Conservation (phyloP, 2,329 filamentous ascomycete species). For the Aschersonia sp. region DNA sequence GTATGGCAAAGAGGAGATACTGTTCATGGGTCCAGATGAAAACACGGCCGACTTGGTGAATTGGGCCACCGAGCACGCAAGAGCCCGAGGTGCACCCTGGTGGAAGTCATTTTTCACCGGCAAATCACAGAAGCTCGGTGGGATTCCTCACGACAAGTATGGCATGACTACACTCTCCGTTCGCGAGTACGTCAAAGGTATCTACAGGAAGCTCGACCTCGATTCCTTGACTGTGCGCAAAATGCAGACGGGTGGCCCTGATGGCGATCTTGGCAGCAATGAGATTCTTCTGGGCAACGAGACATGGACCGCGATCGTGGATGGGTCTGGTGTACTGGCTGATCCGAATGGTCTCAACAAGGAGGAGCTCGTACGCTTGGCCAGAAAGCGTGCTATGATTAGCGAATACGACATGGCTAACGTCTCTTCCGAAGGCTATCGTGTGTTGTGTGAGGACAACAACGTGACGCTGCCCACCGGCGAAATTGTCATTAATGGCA, state of each 20-base stretch:
- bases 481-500: conserved; percentile 81
- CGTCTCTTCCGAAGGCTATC: conserved; percentile 77
- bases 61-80: conserved; percentile 96
- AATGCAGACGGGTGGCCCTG: conserved; percentile 94
- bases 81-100: conserved; percentile 78
- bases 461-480: conserved; percentile 80
- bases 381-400: conserved; percentile 81
- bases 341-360: conserved; percentile 83
- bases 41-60: conserved; percentile 95
- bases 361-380: conserved; percentile 69
- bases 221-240: conserved; percentile 77
- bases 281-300: conserved; percentile 94
- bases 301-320: conserved; percentile 91
- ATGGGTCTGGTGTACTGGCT: conserved; percentile 86
- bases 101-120: conserved; percentile 99
- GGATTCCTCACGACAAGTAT: conserved; percentile 90
- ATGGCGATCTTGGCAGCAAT: conserved; percentile 93
- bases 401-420: conserved; percentile 72
- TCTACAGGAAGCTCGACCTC: conserved; percentile 90
- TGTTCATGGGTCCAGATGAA: conserved; percentile 98
- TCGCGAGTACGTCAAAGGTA: conserved; percentile 87
- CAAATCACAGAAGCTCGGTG: conserved; percentile 89
- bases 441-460: conserved; percentile 80
- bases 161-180: conserved; percentile 98
- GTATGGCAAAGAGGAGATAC: conserved; percentile 86